Evolutionary conservation across 257 asterid species (phyloP), one percentile per base, ranked within the genome.

Genomic region (Anisodus acutangulus): DNA sequence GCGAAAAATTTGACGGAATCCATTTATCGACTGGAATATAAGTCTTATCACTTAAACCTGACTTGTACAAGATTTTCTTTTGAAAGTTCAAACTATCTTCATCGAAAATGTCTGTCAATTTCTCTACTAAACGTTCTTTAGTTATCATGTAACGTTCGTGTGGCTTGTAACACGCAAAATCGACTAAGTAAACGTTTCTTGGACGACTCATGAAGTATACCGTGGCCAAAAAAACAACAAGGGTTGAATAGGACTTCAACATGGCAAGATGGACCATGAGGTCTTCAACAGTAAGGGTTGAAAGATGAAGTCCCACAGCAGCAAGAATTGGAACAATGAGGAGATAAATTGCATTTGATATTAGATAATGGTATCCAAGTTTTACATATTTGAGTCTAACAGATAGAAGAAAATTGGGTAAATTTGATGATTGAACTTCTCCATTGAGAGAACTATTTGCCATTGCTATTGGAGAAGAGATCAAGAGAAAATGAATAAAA

Each of bases 131-230:
- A 83, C 41, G 78, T 6, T 86, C 87, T 71, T 85, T 80, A 0
- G 87, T 81, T 83, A 79, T 57, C 83, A 82, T 13, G 54, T 83
- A 70, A 6, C 87, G 83, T 13, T 86, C 70, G 7, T 87, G 82
- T 8, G 93, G 91, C 81, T 88, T 90, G 91, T 85, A 90, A 62
- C 93, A 90, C 0, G 93, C 85, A 10, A 90, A 90, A 80, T 90
- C 90, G 1, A 90, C 83, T 13, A 89, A 67, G 84, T 87, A 90
- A 51, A 90, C 88, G 31, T 88, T 89, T 49, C 85, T 59, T 8
- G 91, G 91, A 43, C 89, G 90, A 43, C 81, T 85, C 85, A 85
- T 85, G 41, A 86, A 5, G 87, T 87, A 89, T 31, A 78, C 1
- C 3, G 64, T 86, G 79, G 84, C 85, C 8, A 90, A 41, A 8